A percentile compares a stretch with the other conserved stretches of the same genome.
These are phyloP conservation scores for Diutina ranongensis DNA, from an alignment of 1,139 yeast genomes.

Conservation along the genomic window DNA sequence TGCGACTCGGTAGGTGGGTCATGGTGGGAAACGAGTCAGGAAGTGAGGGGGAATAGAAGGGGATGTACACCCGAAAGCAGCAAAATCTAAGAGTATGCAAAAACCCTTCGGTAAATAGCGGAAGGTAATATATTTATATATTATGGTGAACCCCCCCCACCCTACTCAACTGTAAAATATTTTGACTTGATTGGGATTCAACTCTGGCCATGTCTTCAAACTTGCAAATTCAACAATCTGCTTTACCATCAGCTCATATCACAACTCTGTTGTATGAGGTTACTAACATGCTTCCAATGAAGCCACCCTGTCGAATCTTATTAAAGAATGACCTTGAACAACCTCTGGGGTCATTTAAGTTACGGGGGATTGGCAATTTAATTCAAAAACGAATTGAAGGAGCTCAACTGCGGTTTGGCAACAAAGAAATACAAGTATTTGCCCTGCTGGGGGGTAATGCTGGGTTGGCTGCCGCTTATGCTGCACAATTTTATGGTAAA, in stretches of 20 bases:
- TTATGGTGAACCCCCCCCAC: background rate
- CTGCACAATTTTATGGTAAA: conserved; percentile 17
- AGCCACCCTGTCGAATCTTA: conserved; percentile 24
- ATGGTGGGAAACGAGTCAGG: background rate
- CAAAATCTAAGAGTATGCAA: background rate
- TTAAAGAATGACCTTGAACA: conserved; percentile 57
- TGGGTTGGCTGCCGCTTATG: conserved; percentile 35
- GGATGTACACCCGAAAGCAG: background rate
- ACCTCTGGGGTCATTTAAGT: conserved; percentile 52
- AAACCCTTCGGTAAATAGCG: background rate
- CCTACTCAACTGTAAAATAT: background rate
- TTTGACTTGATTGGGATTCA: conserved; percentile 4
- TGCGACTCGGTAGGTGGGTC: background rate
- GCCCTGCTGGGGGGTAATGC: conserved; percentile 38
- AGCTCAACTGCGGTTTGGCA: background rate
- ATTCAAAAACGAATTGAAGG: conserved; percentile 9
- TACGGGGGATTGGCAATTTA: conserved; percentile 28
- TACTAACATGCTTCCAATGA: conserved; percentile 17
- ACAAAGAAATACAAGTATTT: conserved; percentile 18
- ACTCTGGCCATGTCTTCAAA: conserved; percentile 2
- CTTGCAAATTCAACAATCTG: conserved; percentile 3
- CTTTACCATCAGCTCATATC: conserved; percentile 18
- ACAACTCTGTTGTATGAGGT: conserved; percentile 34
- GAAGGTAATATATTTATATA: no score
- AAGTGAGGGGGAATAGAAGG: background rate